phyloP scores from a whole-genome alignment of 2,329 filamentous ascomycete species.

The Colletotrichum theobromicola region DNA sequence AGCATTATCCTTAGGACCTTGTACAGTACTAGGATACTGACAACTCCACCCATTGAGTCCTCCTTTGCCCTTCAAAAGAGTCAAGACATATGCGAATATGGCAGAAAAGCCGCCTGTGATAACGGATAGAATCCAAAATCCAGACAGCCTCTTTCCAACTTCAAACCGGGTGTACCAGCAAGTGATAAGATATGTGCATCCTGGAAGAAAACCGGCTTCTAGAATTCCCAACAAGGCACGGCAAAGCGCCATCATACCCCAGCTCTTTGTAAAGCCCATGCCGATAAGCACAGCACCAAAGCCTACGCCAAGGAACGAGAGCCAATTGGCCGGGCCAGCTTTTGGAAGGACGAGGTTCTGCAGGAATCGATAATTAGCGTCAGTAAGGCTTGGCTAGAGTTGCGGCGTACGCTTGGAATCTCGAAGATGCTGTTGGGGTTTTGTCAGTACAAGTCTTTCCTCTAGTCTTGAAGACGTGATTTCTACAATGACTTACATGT shows the following conservation, averaged over 20 bases:
- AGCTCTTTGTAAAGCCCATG: slow-evolving; percentile 35
- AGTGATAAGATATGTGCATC: slow-evolving; percentile 37
- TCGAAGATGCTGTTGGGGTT: slow-evolving; percentile 16
- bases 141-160: slow-evolving; percentile 30
- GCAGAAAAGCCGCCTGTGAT: slow-evolving; percentile 7
- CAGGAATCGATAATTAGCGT: neutral
- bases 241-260: slow-evolving; percentile 28
- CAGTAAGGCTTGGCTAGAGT: neutral
- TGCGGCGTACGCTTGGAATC: slow-evolving; percentile 18
- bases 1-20: neutral
- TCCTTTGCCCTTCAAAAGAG: neutral
- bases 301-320: slow-evolving; percentile 28
- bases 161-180: slow-evolving; percentile 42
- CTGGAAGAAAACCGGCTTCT: slow-evolving; percentile 30
- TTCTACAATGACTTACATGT: slow-evolving; percentile 18
- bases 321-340: slow-evolving; percentile 30
- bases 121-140: slow-evolving; percentile 16
- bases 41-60: slow-evolving; percentile 15
- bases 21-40: neutral
- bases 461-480: neutral
- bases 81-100: slow-evolving; percentile 23
- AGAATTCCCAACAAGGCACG: slow-evolving; percentile 25
- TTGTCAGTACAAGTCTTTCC: neutral
- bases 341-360: slow-evolving; percentile 31
- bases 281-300: slow-evolving; percentile 30